Base-by-base conservation (phyloP, 1,284 basidiomycete species). In the Schizophyllum commune region DNA sequence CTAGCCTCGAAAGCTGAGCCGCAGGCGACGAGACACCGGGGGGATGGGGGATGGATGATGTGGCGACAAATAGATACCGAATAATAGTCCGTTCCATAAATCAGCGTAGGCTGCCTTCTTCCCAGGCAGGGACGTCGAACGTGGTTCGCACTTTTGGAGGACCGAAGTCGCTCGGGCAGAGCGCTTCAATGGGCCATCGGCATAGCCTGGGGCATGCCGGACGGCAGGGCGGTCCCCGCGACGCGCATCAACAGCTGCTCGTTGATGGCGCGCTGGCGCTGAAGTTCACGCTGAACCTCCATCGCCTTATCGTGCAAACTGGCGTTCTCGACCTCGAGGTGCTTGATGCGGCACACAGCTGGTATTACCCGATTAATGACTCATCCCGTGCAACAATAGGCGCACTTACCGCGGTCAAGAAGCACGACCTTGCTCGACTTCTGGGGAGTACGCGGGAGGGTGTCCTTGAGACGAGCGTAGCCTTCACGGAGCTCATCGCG, bases 401-500 rank as follows among this genome's bases (percentile, higher is more conserved):
- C 60, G 57, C n/a, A 79, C 85, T 61, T 70, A 88, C 87, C 86
- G 68, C 92, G 85, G 70, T 94, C 92, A 68, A 95, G 83, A 62
- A 94, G 78, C 63, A 85, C 89, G 59, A 92, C 88, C 77, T 95
- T 94, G 82, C 88, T 91, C 17, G 87, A 86, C 79, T 93, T 91
- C 81, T 94, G 91, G 78, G 91, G 92, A 57, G 88, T 89, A 60
- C 85, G 78, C 22, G 92, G 92, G 64, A 95, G 84, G 59, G 86
- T 87, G 66, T 91, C 88, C 81, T 91, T 92, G 74, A 95, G 85
- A 61, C 88, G 82, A 69, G 86, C 83, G 75, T 94, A 95, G 62
- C 92, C 92, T 63, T 93, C 90, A 61, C 91, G 80, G 68, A 94
- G 86, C 75, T 94, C 91, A 68, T 94, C 90, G 57, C 92, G 85